A percentile compares a stretch with the other conserved stretches of the same genome.
Evolutionary conservation across 306 rosid species (phyloP).

Genomic region (Styphnolobium japonicum): DNA sequence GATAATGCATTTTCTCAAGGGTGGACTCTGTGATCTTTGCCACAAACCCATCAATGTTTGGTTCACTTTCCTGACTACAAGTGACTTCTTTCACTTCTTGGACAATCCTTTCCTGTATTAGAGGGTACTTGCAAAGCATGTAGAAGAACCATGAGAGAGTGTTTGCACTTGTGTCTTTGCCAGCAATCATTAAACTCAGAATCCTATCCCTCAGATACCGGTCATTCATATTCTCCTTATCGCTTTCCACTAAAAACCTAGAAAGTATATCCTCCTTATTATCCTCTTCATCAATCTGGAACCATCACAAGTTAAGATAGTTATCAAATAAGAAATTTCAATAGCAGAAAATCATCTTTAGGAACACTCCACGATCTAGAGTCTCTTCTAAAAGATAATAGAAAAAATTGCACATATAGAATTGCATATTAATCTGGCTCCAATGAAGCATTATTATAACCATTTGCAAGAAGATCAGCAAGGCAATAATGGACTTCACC

Average conservation of each 20-base stretch:
- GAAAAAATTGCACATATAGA: no score
- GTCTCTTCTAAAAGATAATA: no score
- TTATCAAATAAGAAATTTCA: background rate
- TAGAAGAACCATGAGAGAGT: constrained; percentile 55
- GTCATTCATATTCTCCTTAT: constrained; percentile 41
- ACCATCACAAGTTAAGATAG: background rate
- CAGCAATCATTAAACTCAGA: constrained; percentile 45
- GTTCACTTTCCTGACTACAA: constrained; percentile 13
- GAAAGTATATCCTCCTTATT: constrained; percentile 49
- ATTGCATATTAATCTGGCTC: no score
- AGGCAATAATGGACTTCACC: no score
- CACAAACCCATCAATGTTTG: constrained; percentile 20
- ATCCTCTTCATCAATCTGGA: background rate
- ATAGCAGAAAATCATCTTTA: background rate
- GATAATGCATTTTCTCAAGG: no score
- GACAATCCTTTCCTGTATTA: constrained; percentile 42
- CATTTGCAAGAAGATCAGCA: no score
- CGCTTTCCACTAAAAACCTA: constrained; percentile 45
- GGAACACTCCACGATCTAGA: no score
- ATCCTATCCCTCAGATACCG: constrained; percentile 42
- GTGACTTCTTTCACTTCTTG: constrained; percentile 38
- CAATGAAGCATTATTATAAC: no score
- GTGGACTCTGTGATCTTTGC: constrained; percentile 14
- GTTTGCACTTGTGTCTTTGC: constrained; percentile 45
- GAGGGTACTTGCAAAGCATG: constrained; percentile 50